A percentile compares a stretch with the other conserved stretches of the same genome.
phyloP scores from a whole-genome alignment of 2,329 filamentous ascomycete genomes.

The Fusarium sp. region DNA sequence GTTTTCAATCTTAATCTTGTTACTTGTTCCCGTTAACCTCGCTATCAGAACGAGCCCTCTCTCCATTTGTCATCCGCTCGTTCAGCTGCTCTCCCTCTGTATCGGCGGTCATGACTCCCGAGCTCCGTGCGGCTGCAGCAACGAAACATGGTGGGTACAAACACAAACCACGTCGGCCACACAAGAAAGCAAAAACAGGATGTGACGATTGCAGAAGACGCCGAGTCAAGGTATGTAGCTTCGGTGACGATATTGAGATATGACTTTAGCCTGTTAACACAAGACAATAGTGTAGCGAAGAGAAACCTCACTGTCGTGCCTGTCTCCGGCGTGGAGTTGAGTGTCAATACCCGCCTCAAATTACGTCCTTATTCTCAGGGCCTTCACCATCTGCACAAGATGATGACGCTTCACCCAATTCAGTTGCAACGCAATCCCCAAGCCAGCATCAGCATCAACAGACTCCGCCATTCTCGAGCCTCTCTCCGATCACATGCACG shows the following conservation, averaged over 20 bases:
- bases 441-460: not conserved
- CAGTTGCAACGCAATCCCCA: not conserved
- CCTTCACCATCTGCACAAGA: not conserved
- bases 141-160: not conserved
- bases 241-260: not conserved
- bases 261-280: not conserved
- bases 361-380: not conserved
- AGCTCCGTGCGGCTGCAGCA: not conserved
- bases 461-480: not conserved
- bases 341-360: conserved; percentile 6
- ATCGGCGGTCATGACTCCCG: not conserved
- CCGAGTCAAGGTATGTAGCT: conserved; percentile 11
- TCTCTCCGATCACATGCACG: not conserved
- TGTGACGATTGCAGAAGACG: conserved; percentile 21
- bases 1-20: too few species aligned
- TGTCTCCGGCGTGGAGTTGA: conserved; percentile 13
- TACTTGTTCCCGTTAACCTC: not conserved
- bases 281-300: conserved; percentile 2
- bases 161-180: conserved; percentile 5
- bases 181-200: conserved; percentile 22
- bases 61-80: not conserved
- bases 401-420: not conserved
- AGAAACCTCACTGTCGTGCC: conserved; percentile 6
- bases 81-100: too few species aligned
- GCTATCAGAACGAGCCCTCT: not conserved